Conservation (phyloP, 2,329 filamentous ascomycete genomes). For the Simplicillium sp. region DNA sequence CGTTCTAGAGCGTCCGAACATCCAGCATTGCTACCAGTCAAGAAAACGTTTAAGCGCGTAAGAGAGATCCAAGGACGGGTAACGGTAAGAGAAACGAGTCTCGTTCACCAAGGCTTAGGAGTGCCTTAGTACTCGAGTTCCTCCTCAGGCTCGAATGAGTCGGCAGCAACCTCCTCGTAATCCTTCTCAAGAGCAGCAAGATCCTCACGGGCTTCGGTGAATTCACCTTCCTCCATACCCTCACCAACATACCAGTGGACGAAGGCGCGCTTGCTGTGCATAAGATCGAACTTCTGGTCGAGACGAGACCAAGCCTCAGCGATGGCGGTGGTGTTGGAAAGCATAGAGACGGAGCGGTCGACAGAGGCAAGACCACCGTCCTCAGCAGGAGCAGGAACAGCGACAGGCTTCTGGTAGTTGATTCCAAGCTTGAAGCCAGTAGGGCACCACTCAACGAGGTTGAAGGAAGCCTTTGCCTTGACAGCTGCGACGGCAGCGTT, state of each 20-base stretch:
- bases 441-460: conserved; percentile 67
- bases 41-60: neutral
- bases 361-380: conserved; percentile 53
- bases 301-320: conserved; percentile 65
- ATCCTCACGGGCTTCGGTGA: conserved; percentile 80
- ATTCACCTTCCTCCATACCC: conserved; percentile 89
- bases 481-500: conserved; percentile 55
- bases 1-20: too few relatives aligned
- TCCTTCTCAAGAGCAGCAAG: conserved; percentile 78
- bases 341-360: conserved; percentile 58
- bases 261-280: conserved; percentile 71
- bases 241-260: conserved; percentile 79
- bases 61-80: conserved; percentile 1
- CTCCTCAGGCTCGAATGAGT: conserved; percentile 57
- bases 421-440: conserved; percentile 70
- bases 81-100: neutral
- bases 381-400: conserved; percentile 41
- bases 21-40: neutral
- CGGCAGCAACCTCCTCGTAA: conserved; percentile 75
- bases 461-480: conserved; percentile 64
- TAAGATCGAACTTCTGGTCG: conserved; percentile 68
- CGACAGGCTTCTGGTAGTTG: conserved; percentile 61
- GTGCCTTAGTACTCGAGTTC: conserved; percentile 65
- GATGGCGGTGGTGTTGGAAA: conserved; percentile 68
- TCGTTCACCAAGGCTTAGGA: neutral